Evolutionary conservation across 805 yeast genomes (phyloP).

Genomic region (Wickerhamiella occidentalis): DNA sequence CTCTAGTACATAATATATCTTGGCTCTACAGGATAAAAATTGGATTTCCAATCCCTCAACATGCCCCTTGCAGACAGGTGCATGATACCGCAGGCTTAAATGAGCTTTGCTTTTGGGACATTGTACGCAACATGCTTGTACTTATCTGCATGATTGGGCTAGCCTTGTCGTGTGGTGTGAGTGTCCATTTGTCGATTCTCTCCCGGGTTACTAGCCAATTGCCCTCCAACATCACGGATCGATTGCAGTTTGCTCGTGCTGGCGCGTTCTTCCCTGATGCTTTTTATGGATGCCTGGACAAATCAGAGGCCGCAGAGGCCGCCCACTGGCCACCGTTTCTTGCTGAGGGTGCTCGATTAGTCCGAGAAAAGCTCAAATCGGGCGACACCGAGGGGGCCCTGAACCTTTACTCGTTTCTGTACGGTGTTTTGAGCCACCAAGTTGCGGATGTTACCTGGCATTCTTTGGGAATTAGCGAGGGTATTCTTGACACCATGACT

Average conservation of each 20-base stretch:
- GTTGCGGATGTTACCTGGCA: conserved; percentile 60
- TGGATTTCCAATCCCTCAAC: no score
- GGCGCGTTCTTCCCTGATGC: conserved; percentile 65
- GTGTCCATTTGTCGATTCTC: conserved; percentile 20
- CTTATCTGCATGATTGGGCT: conserved; percentile 2
- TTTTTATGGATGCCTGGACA: conserved; percentile 46
- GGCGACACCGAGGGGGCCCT: conserved; percentile 15
- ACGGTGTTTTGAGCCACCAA: conserved; percentile 52
- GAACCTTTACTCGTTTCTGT: conserved; percentile 39
- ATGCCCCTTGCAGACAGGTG: conserved; percentile 1
- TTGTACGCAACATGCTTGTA: not conserved
- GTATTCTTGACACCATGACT: conserved; percentile 41
- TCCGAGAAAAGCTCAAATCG: conserved; percentile 27
- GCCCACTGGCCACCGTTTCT: conserved; percentile 64
- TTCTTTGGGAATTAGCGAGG: conserved; percentile 42
- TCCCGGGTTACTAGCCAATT: conserved; percentile 21
- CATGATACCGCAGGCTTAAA: not conserved
- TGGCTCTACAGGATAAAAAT: no score
- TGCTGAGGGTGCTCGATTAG: conserved; percentile 34
- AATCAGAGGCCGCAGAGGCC: conserved; percentile 43
- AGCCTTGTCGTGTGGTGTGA: conserved; percentile 2
- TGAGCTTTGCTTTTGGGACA: not conserved
- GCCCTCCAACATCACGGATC: conserved; percentile 28
- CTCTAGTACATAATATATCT: not conserved
- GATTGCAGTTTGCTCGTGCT: conserved; percentile 32